Percentiles rank a stretch among this genome's conserved stretches.
Conservation (phyloP, 257 asterid genomes). For the Rauvolfia tetraphylla region DNA sequence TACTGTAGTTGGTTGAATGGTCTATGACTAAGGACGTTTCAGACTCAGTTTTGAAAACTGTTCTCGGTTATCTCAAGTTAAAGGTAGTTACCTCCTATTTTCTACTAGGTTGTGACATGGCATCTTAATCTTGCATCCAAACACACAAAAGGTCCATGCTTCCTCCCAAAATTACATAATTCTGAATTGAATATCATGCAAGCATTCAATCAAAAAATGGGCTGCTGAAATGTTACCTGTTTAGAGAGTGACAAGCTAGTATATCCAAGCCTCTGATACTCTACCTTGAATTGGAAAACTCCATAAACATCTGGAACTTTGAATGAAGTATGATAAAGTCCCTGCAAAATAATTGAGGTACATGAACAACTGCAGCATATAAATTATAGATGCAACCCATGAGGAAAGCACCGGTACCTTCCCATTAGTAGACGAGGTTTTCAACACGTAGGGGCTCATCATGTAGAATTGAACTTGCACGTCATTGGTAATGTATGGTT, state of each 20-base stretch:
- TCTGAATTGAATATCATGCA: background rate
- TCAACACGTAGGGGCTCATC: conserved; percentile 92
- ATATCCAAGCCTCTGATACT: conserved; percentile 75
- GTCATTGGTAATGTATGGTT: conserved; percentile 67
- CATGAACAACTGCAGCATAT: background rate
- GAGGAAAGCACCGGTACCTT: conserved; percentile 43
- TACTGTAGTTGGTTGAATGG: background rate
- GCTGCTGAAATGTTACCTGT: conserved; percentile 44
- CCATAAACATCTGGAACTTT: conserved; percentile 93
- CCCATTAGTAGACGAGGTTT: conserved; percentile 61
- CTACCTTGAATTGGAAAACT: conserved; percentile 88
- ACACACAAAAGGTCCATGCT: background rate
- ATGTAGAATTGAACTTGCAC: conserved; percentile 86
- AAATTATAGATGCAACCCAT: background rate
- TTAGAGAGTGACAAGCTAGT: conserved; percentile 65
- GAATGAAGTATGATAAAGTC: conserved; percentile 66
- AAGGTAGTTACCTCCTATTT: background rate
- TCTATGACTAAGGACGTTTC: background rate
- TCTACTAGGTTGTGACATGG: background rate
- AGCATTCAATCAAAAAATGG: background rate
- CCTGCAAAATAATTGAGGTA: conserved; percentile 32
- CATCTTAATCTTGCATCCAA: background rate
- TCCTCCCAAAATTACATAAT: background rate
- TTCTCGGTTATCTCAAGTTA: background rate
- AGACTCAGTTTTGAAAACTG: background rate